These are phyloP conservation scores for Senecio squalidus DNA, from an alignment of 140 eudicot species.

Conservation along the genomic window DNA sequence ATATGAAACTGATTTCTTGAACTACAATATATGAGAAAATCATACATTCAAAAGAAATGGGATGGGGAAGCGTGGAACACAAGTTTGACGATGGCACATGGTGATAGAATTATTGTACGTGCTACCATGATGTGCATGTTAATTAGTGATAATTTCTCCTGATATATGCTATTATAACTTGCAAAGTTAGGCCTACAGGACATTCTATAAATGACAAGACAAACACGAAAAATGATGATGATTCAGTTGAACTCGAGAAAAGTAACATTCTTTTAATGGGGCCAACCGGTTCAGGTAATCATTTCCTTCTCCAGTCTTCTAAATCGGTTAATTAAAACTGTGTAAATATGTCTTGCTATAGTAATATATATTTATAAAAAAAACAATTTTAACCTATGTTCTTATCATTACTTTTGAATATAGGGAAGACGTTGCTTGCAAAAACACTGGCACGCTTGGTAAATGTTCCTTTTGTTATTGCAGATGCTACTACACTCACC, in stretches of 20 bases:
- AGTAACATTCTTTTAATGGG: constrained; percentile 98
- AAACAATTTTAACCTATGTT: constrained; percentile 19
- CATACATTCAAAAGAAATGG: not conserved
- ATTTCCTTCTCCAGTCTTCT: too few relatives aligned
- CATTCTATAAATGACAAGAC: constrained; percentile 43
- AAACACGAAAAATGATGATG: constrained; percentile 57
- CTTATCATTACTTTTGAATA: constrained; percentile 40
- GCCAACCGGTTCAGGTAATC: constrained; percentile 96
- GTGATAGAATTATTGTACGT: not conserved
- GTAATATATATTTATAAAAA: not conserved
- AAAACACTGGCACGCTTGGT: constrained; percentile 95
- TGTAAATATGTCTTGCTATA: constrained; percentile 1
- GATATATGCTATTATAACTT: constrained; percentile 38
- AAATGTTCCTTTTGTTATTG: constrained; percentile 97
- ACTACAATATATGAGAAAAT: too few relatives aligned
- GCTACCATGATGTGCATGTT: not conserved
- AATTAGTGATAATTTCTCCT: constrained; percentile 12
- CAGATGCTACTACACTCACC: constrained; percentile 98
- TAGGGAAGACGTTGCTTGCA: constrained; percentile 98
- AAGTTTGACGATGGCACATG: not conserved
- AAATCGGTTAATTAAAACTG: too few relatives aligned
- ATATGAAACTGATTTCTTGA: not conserved
- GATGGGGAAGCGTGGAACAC: not conserved
- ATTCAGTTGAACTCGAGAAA: constrained; percentile 85
- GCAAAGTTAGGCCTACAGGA: constrained; percentile 74